A percentile compares a stretch with the other conserved stretches of the same genome.
Conservation (phyloP, 2,329 filamentous ascomycete genomes). For the Echinosphaeria canescens region DNA sequence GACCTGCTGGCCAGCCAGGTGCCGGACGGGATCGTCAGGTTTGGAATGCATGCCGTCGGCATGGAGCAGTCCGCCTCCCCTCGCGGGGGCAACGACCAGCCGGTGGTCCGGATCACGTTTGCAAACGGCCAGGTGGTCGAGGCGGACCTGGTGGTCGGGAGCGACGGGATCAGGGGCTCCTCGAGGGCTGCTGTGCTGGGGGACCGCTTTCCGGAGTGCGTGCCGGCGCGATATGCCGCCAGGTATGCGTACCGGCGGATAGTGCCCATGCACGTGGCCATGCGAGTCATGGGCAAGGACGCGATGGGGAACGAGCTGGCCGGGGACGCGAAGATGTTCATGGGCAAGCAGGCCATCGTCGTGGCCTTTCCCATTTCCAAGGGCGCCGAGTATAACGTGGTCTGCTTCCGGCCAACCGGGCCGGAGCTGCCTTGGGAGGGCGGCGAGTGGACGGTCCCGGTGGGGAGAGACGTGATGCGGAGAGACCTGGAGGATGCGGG, state of each 20-base stretch:
- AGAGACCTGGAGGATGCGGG: no score
- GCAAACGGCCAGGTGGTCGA: conserved; percentile 6
- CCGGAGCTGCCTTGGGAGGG: no score
- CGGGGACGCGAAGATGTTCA: conserved; percentile 2
- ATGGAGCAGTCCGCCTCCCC: conserved; percentile 3
- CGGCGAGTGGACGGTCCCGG: no score
- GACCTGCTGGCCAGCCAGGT: conserved; percentile 16
- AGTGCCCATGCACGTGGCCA: conserved; percentile 6
- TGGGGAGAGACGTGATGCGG: no score
- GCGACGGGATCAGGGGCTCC: conserved; percentile 11
- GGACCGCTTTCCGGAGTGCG: conserved; percentile 7
- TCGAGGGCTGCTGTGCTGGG: conserved; percentile 7
- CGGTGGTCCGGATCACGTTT: conserved; percentile 7
- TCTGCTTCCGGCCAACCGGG: no score
- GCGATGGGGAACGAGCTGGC: no score
- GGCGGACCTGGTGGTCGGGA: conserved; percentile 10
- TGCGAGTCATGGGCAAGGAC: conserved; percentile 8
- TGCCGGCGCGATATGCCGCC: conserved; percentile 7
- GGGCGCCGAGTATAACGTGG: not conserved
- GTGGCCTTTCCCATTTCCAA: conserved; percentile 3
- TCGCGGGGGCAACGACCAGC: not conserved
- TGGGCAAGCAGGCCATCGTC: conserved; percentile 1
- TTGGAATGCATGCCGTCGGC: conserved; percentile 5
- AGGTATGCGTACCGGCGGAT: conserved; percentile 8
- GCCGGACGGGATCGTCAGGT: conserved; percentile 6